Base-by-base conservation (phyloP, 768 basidiomycete genomes). In the Tulasnella calospora region DNA sequence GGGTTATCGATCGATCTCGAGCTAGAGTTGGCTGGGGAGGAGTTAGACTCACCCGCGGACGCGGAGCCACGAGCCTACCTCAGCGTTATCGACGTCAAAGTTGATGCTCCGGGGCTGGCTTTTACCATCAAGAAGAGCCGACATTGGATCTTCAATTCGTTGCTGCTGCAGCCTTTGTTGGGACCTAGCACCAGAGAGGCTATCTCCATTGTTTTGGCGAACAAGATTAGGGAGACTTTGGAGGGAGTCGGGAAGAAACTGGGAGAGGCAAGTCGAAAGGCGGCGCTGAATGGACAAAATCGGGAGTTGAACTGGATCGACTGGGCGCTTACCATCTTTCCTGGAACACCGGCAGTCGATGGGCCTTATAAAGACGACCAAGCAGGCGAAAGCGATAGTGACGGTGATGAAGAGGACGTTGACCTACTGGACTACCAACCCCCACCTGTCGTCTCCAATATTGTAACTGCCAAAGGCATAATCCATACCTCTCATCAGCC, bases 91-190 rank as follows among this genome's bases (percentile, higher is more conserved):
- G 77, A 78, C 69, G 47, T 71, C 23, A 40, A 40, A 46, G 78
- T 71, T 21, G 78, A 79, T 38, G 61, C 61, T 27, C 72, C 78
- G 2, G 78, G 78, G 9, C 44, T 79, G 47, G n/a, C 30, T 27
- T 74, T 79, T 51, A 61, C 47, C 19, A 74, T 79, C 73, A 38
- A 40, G 9, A 73, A 74, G 72, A 47, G 41, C 10, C 47, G 72
- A 8, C 78, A 79, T 40, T 79, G 78, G 78, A 74, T 79, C 51
- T 73, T 79, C 72, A 79, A 79, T 36, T 61, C 71, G 44, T 19
- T 79, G 21, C 47, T 79, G 19, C 75, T 76, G n/a, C 75, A 76
- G 41, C 75, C 75, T 9, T 40, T 76, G 7, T 36, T 76, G 51
- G 75, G 75, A 12, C 75, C 75, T 7, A 57, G 47, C 36, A 61